A percentile compares a stretch with the other conserved stretches of the same genome.
Evolutionary conservation across 1,284 basidiomycete species (phyloP).

Genomic region (Neonothopanus nambi): DNA sequence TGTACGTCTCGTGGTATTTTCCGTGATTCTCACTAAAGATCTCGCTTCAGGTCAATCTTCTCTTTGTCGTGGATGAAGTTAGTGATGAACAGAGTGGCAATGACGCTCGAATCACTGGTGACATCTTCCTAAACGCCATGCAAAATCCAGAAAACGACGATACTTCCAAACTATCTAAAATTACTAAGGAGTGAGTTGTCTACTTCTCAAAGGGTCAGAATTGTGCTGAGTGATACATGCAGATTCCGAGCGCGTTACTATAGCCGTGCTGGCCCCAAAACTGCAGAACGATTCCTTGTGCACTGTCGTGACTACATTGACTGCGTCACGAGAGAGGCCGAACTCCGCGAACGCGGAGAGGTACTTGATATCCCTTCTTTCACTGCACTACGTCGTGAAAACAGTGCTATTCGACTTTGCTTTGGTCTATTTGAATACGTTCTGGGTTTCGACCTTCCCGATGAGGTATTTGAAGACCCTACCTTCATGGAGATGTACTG

Average conservation of each 20-base stretch:
- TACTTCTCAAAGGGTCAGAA: not conserved
- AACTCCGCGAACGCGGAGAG: conserved; percentile 54
- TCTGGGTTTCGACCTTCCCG: conserved; percentile 61
- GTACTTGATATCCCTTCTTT: conserved; percentile 56
- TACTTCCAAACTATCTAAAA: conserved; percentile 51
- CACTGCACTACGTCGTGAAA: conserved; percentile 59
- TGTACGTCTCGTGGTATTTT: conserved; percentile 25
- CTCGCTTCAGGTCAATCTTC: conserved; percentile 40
- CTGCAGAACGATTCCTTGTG: conserved; percentile 50
- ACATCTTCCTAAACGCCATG: conserved; percentile 54
- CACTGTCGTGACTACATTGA: conserved; percentile 59
- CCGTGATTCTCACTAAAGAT: not conserved
- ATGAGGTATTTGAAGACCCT: conserved; percentile 58
- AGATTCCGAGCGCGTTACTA: conserved; percentile 57
- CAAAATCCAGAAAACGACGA: conserved; percentile 53
- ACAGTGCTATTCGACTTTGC: conserved; percentile 64
- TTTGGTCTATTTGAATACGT: conserved; percentile 63
- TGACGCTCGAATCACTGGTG: conserved; percentile 55
- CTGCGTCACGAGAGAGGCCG: conserved; percentile 58
- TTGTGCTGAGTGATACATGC: too few species aligned
- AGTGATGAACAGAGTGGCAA: conserved; percentile 64
- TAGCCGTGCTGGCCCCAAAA: conserved; percentile 41
- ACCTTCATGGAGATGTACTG: conserved; percentile 55
- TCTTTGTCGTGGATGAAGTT: conserved; percentile 71
- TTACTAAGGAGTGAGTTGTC: conserved; percentile 62